Evolutionary conservation across 2,329 filamentous ascomycete species (phyloP).

Genomic region (Epichloe hybrida): DNA sequence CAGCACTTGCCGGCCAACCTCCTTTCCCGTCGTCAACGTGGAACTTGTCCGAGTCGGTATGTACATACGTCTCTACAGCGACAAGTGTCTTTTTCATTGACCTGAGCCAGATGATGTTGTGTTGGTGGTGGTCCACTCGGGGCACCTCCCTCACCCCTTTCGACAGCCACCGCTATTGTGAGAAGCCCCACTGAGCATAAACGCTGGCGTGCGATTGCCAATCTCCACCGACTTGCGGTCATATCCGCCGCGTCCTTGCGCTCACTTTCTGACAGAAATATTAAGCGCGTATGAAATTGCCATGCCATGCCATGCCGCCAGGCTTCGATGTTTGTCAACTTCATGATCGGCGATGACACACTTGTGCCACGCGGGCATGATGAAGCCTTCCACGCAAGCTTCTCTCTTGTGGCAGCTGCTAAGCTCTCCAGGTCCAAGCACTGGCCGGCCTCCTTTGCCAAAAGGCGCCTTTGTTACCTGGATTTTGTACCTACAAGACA

Average conservation of each 20-base stretch:
- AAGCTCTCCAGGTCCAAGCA: neutral
- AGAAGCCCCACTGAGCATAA: slow-evolving; percentile 8
- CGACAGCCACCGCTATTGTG: slow-evolving; percentile 7
- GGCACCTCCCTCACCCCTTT: neutral
- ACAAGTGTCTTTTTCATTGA: neutral
- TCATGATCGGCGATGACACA: neutral
- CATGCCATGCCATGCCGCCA: neutral
- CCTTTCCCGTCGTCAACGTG: neutral
- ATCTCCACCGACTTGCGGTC: slow-evolving; percentile 9
- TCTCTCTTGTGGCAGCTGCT: neutral
- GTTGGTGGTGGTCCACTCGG: slow-evolving; percentile 6
- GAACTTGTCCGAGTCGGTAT: neutral
- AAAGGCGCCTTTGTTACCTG: neutral
- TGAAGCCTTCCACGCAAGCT: neutral
- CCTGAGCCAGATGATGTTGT: too few species aligned
- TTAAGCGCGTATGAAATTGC: neutral
- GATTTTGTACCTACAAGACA: neutral
- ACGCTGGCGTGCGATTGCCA: slow-evolving; percentile 7
- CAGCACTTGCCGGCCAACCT: neutral
- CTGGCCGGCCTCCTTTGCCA: neutral
- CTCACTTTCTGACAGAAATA: slow-evolving; percentile 3
- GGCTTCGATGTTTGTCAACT: neutral
- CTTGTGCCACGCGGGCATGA: neutral
- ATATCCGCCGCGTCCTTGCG: neutral
- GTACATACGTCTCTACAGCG: neutral